Conservation (phyloP, 371 early-diverging fungal species). For the Mortierella sp. region DNA sequence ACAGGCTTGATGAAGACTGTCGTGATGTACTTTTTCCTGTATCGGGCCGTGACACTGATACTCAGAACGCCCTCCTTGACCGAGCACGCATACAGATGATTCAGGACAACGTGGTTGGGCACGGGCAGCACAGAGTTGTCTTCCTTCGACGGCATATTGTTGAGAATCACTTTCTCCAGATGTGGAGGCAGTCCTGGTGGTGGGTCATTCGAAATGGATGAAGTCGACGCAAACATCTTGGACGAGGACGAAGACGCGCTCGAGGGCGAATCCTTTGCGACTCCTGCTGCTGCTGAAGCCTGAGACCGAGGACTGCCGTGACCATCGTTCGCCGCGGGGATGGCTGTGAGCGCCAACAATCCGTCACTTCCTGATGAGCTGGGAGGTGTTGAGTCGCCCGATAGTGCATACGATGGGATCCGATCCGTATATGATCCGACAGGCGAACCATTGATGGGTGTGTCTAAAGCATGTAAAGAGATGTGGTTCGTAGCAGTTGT, state of each 20-base stretch:
- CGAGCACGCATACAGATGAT: slow-evolving; percentile 96
- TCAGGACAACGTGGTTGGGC: slow-evolving; percentile 94
- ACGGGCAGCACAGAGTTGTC: slow-evolving; percentile 87
- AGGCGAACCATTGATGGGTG: slow-evolving; percentile 54
- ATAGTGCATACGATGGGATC: slow-evolving; percentile 46
- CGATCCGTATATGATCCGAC: slow-evolving; percentile 54
- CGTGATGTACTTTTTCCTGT: slow-evolving; percentile 91
- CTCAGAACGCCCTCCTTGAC: slow-evolving; percentile 98
- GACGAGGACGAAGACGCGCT: slow-evolving; percentile 29
- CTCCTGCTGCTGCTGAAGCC: slow-evolving; percentile 9
- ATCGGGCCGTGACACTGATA: slow-evolving; percentile 87
- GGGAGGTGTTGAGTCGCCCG: slow-evolving; percentile 31
- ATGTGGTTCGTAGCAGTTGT: background rate
- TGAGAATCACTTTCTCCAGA: slow-evolving; percentile 90
- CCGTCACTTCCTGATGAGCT: slow-evolving; percentile 38
- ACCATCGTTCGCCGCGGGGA: slow-evolving; percentile 18
- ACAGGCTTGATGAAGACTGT: slow-evolving; percentile 88
- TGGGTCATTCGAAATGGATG: slow-evolving; percentile 62
- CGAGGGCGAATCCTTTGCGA: slow-evolving; percentile 12
- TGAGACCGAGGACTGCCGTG: slow-evolving; percentile 21
- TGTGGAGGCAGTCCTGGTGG: slow-evolving; percentile 95
- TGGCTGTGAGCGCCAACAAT: slow-evolving; percentile 38
- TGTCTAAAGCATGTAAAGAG: slow-evolving; percentile 14
- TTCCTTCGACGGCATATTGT: slow-evolving; percentile 77
- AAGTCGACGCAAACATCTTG: slow-evolving; percentile 27